Evolutionary conservation across 257 asterid species (phyloP).

Genomic region (Solanum appendiculatum): DNA sequence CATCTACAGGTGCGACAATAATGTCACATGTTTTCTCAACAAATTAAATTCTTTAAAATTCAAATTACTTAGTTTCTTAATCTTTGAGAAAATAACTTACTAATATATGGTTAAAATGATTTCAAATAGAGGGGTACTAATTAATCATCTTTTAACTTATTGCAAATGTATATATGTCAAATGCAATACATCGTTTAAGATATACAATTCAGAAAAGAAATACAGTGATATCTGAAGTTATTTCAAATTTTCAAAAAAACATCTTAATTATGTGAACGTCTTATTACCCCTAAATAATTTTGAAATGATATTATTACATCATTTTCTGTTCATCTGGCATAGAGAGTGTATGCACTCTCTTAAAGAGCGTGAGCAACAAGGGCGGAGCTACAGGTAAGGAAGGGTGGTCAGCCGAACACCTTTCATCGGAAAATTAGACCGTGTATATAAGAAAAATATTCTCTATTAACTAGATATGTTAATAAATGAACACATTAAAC

Average conservation of each 20-base stretch:
- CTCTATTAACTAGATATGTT: too few species aligned
- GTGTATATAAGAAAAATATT: too few species aligned
- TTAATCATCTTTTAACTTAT: neutral
- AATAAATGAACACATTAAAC: too few species aligned
- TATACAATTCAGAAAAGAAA: neutral
- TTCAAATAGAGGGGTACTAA: neutral
- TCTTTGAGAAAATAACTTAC: neutral
- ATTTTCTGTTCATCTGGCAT: too few species aligned
- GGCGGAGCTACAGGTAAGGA: too few species aligned
- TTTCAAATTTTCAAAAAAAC: fast-evolving
- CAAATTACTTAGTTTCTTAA: neutral
- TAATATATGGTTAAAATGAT: neutral
- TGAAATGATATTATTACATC: too few species aligned
- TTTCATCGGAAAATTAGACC: too few species aligned
- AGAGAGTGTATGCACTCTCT: too few species aligned
- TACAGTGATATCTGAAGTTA: too few species aligned
- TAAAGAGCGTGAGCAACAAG: too few species aligned
- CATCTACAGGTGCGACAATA: neutral
- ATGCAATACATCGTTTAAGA: neutral
- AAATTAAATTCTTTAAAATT: neutral
- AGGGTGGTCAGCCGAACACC: too few species aligned
- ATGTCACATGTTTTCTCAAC: neutral
- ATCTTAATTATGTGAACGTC: fast-evolving
- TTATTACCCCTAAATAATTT: too few species aligned
- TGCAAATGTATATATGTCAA: neutral